Base-by-base conservation (phyloP, 441 rosid genomes). In the Brassica balearica region DNA sequence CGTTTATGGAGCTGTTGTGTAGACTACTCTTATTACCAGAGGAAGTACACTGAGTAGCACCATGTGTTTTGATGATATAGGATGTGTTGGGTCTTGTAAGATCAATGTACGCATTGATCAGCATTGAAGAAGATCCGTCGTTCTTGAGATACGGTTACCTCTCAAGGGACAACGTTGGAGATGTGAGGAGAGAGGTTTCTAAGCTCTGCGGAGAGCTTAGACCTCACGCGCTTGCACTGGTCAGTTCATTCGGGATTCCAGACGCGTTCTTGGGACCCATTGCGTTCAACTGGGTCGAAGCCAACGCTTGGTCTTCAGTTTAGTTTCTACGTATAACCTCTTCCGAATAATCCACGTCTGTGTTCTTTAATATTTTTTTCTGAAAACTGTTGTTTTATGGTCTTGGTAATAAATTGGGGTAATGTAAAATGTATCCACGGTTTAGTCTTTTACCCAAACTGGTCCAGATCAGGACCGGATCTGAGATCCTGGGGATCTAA, bases 211-310 rank as follows among this genome's bases (percentile, higher is more conserved):
- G 85, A 3, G 95, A 93, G 82, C 61, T 95, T 73, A 84, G 95
- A 71, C 98, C 95, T 1, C 96, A 93, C 55, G 89, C 97, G 0
- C 95, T 95, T 22, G 87, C 90, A 1, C 82, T 95, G 75, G 97
- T 93, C 34, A 75, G 82, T 71, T 91, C 97, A 32, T 91, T 89
- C 7, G 96, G 98, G 71, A 83, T 95, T 72, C 99, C 99, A 29
- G 90, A 87, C 36, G 83, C 95, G 3, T 88, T 91, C 75, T 82
- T 95, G 87, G 81, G 89, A 83, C 99, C 99, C 5, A 83, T 95
- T 78, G 98, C 99, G 29, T 93, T 83, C 65, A 74, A 95, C 81
- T 95, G 99, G 98, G 87, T 95, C n/a, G 96, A 89, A 14, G 90
- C 98, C 34, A 90, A 95, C 72, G 85, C 98, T 15, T 88, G 92